Evolutionary conservation across 1,139 yeast species (phyloP).

Genomic region (Yamadazyma aaseri): DNA sequence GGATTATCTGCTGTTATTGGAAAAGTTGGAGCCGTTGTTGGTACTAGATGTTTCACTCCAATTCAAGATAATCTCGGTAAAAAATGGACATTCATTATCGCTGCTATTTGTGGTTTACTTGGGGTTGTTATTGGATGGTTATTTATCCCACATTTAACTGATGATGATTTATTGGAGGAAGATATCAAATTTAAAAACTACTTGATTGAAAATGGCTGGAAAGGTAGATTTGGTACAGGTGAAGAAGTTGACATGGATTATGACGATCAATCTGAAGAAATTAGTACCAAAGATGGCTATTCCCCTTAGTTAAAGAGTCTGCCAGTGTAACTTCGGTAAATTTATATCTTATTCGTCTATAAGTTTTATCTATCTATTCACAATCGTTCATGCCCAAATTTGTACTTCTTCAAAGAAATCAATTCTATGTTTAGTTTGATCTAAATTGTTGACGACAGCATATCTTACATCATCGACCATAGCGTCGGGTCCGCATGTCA

Average conservation of each 20-base stretch:
- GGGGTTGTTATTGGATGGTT: slow-evolving; percentile 63
- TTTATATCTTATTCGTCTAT: too few species aligned
- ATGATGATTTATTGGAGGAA: slow-evolving; percentile 65
- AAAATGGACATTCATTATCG: slow-evolving; percentile 51
- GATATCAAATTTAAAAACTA: slow-evolving; percentile 64
- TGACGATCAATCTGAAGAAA: slow-evolving; percentile 8
- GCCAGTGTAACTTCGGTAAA: too few species aligned
- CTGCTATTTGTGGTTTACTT: slow-evolving; percentile 66
- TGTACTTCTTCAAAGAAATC: slow-evolving; percentile 31
- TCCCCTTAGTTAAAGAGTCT: too few species aligned
- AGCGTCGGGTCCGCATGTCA: slow-evolving; percentile 37
- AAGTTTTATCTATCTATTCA: too few species aligned
- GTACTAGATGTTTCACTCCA: slow-evolving; percentile 45
- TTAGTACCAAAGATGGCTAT: not conserved
- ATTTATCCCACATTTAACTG: slow-evolving; percentile 65
- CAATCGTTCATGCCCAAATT: too few species aligned
- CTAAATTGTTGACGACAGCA: slow-evolving; percentile 22
- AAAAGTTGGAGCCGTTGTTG: slow-evolving; percentile 51
- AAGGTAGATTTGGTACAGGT: slow-evolving; percentile 53
- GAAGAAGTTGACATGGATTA: slow-evolving; percentile 22
- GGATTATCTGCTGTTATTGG: slow-evolving; percentile 51
- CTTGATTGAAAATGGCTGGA: slow-evolving; percentile 66
- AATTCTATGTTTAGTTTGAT: slow-evolving; percentile 20
- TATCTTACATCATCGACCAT: slow-evolving; percentile 34
- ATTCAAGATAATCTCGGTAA: slow-evolving; percentile 35